These are phyloP conservation scores for Pythium scleroteichum DNA, from an alignment of 352 stramenopile genomes.

Conservation along the genomic window DNA sequence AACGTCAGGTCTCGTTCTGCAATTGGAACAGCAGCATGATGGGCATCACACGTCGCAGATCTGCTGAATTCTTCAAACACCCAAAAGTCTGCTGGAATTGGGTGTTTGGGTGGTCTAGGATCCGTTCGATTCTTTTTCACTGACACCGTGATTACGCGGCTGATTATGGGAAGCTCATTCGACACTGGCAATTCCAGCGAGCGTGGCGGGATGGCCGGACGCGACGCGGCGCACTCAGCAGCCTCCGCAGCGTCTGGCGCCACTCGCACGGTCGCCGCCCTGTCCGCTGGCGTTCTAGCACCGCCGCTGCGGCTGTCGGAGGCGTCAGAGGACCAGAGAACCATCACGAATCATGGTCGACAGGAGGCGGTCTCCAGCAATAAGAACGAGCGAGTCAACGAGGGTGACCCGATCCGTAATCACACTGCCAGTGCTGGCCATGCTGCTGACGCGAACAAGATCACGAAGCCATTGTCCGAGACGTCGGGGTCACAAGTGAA, in stretches of 20 bases:
- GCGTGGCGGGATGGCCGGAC: background rate
- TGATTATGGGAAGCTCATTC: slow-evolving; percentile 20
- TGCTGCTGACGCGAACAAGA: background rate
- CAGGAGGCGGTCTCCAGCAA: no score
- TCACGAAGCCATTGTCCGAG: background rate
- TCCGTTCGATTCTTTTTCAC: no score
- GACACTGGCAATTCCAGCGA: background rate
- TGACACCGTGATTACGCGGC: slow-evolving; percentile 23
- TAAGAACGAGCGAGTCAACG: background rate
- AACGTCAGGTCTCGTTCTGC: no score
- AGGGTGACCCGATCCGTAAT: background rate
- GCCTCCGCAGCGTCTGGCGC: background rate
- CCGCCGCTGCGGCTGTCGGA: background rate
- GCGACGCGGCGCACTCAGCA: background rate
- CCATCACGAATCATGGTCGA: background rate
- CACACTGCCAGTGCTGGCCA: no score
- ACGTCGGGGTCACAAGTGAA: background rate
- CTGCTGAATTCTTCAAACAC: background rate
- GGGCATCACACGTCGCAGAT: background rate
- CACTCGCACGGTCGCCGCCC: background rate
- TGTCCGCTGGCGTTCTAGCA: background rate
- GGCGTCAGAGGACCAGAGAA: background rate
- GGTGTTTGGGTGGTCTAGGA: background rate
- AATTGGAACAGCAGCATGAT: no score
- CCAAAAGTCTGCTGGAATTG: background rate